Evolutionary conservation across 805 yeast genomes (phyloP), one percentile per base, ranked within the genome.

Genomic region (Sugiyamaella marilandica): DNA sequence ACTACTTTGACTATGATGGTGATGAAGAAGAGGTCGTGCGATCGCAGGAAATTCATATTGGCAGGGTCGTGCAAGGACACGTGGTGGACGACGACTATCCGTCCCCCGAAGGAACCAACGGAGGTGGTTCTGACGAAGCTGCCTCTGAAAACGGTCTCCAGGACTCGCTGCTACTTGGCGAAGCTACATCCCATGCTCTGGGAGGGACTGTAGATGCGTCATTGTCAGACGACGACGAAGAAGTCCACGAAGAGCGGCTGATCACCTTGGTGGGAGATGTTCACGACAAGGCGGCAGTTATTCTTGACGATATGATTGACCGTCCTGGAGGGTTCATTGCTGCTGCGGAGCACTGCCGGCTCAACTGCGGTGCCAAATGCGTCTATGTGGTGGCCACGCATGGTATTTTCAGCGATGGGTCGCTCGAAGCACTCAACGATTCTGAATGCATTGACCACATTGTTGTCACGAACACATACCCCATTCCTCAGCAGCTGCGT

Each of bases 211-310:
- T 80, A 57, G 96, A 87, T 64, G 89, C 86, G 10, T 59, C 68
- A 32, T 79, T 78, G 49, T 85, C 88, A 60, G 88, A 91, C n/a
- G 96, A 79, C 51, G 81, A 88, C 62, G 95, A 88, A 61, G 95
- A 85, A 62, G 92, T 84, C 62, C 88, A 80, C 11, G 73, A 74
- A 43, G 98, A 92, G 70, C 91, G 89, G 70, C 79, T 92, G 64
- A 94, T 94, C 66, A 94, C 99, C 11, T 77, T 94, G 52, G 99
- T 94, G 44, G 99, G 99, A 56, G 95, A 92, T 67, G 99, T 94
- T 48, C 83, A 87, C 59, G 85, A 83, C 62, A 87, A 87, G 70
- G 87, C 95, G 5, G 98, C 97, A 16, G 87, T 94, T 60, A 87
- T 94, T 55, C 77, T 94, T 54, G 99, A 94, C 72, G 99, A 94